Base-by-base conservation (phyloP, 805 yeast genomes). In the Suhomyces kilbournensis region DNA sequence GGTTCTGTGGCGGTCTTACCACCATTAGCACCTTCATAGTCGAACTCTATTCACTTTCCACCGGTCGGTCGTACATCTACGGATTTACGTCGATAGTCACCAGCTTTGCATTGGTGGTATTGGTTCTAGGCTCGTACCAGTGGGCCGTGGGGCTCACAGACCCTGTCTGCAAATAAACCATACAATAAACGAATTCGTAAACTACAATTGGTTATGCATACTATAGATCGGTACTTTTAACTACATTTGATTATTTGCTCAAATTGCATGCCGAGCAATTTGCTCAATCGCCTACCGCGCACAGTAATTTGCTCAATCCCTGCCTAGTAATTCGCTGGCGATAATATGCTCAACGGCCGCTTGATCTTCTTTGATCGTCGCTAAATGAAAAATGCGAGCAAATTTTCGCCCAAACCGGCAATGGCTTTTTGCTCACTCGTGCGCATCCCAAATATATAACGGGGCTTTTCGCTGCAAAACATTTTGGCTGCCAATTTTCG, bases 1-100 rank as follows among this genome's bases (percentile, higher is more conserved):
- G 96, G 0, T 83, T 80, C 53, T 84, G 90, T 62, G 96, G 92
- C 0, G 77, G 81, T 2, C 66, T 86, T 48, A 82, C 90, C 39
- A 88, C 97, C 0, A 80, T 89, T 39, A 85, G 93, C 51, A 87
- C 97, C 0, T 87, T 90, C 58, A 77, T 88, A 7, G 83, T 79
- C 42, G 97, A 91, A 65, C 66, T 89, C 38, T 74, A 60, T 55
- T 64, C 63, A 1, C 46, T 68, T 40, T 52, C 63, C 51, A 49
- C 74, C 4, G 38, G 62, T 14, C 54, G 70, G 53, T 68, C 82
- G 4, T 78, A 83, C 50, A 53, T 66, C 7, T 91, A 91, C 63
- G 86, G 80, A 5, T 23, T 68, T 1, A 51, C 63, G 0, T 77
- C 88, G 14, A 60, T 89, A 1, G 59, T 67, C 1, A 50, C 71